A percentile compares a stretch with the other conserved stretches of the same genome.
Conservation (phyloP, 352 stramenopile species). For the Phytophthora tentaculata region DNA sequence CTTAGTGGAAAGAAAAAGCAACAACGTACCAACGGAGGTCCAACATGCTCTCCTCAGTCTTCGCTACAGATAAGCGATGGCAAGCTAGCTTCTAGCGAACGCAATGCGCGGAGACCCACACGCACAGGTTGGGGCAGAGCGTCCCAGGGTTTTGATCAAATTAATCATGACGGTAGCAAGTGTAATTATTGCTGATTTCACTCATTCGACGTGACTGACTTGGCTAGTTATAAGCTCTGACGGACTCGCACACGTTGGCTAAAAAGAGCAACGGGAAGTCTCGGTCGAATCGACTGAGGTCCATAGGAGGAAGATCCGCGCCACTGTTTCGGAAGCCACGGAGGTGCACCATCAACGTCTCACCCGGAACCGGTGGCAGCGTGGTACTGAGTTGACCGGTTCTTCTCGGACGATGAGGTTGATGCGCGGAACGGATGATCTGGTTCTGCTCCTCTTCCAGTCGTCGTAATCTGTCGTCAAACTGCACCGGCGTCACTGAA, state of each 20-base stretch:
- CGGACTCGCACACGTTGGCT: constrained; percentile 42
- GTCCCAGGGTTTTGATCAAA: too few species aligned
- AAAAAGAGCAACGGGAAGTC: constrained; percentile 41
- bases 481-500: constrained; percentile 5
- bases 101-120: too few species aligned
- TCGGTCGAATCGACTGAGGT: constrained; percentile 20
- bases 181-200: too few species aligned
- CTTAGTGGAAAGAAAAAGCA: too few species aligned
- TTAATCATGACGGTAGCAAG: too few species aligned
- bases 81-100: too few species aligned
- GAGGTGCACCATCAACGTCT: constrained; percentile 11
- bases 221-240: constrained; percentile 21
- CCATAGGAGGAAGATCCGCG: constrained; percentile 12
- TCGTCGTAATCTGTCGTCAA: constrained; percentile 27
- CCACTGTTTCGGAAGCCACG: constrained; percentile 7
- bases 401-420: constrained; percentile 1
- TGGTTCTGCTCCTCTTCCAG: constrained; percentile 37
- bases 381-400: neutral
- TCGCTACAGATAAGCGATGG: too few species aligned
- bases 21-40: too few species aligned
- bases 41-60: too few species aligned
- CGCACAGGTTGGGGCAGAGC: too few species aligned
- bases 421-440: constrained; percentile 39
- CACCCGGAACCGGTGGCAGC: neutral
- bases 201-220: too few species aligned